Evolutionary conservation across 768 basidiomycete genomes (phyloP).

Genomic region (Hydnum rufescens): DNA sequence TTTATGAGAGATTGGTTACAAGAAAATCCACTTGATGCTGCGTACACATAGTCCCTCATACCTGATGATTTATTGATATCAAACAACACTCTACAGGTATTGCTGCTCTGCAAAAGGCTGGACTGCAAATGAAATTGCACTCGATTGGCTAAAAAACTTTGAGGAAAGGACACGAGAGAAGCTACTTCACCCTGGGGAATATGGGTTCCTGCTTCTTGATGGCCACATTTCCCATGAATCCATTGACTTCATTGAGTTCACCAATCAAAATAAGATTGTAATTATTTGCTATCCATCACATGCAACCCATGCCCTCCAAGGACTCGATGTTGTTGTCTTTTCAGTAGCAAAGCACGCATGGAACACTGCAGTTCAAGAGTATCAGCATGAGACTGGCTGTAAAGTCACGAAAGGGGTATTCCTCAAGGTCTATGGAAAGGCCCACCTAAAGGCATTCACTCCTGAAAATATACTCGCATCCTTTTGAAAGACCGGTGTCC

Average conservation of each 20-base stretch:
- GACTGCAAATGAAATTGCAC: not conserved
- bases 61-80: no score
- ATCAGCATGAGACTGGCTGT: not conserved
- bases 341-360: conserved; percentile 17
- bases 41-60: not conserved
- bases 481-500: no score
- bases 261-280: conserved; percentile 20
- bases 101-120: not conserved
- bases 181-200: conserved; percentile 23
- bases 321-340: conserved; percentile 9
- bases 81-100: not conserved
- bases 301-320: conserved; percentile 18
- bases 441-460: no score
- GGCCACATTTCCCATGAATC: no score
- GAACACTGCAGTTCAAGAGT: conserved; percentile 5
- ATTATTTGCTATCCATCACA: conserved; percentile 29
- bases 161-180: conserved; percentile 22
- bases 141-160: conserved; percentile 14
- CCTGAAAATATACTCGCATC: no score
- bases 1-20: not conserved
- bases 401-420: not conserved
- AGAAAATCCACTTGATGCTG: not conserved
- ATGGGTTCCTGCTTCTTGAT: no score
- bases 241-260: no score
- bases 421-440: not conserved